A percentile compares a stretch with the other conserved stretches of the same genome.
These are phyloP conservation scores for Saccharomyces pastorianus DNA, from an alignment of 1,139 yeast genomes.

Conservation along the genomic window DNA sequence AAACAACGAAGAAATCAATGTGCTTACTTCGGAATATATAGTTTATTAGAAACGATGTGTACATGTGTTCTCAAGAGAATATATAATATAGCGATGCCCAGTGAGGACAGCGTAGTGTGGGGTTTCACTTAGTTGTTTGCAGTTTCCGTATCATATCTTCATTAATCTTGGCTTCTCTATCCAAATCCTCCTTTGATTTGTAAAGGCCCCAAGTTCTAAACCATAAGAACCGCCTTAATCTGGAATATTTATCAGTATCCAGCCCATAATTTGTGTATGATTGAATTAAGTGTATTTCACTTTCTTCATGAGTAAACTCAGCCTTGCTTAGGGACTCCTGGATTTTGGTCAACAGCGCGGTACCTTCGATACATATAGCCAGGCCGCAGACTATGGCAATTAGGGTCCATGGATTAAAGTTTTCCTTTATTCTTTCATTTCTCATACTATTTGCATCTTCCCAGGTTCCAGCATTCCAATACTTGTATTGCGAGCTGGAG, in stretches of 20 bases:
- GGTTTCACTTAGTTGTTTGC: conserved; percentile 8
- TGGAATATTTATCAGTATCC: conserved; percentile 43
- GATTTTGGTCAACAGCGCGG: conserved; percentile 35
- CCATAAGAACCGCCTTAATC: conserved; percentile 53
- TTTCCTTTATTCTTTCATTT: conserved; percentile 15
- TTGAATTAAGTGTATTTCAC: conserved; percentile 40
- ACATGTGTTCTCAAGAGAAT: neutral
- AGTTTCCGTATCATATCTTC: conserved; percentile 24
- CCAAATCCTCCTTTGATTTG: conserved; percentile 28
- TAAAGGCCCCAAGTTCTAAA: conserved; percentile 43
- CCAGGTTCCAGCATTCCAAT: conserved; percentile 69
- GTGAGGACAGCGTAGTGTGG: neutral
- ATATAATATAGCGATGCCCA: neutral
- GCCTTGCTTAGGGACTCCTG: conserved; percentile 27
- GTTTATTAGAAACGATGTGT: neutral
- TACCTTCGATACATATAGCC: conserved; percentile 29
- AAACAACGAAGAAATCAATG: too few relatives aligned
- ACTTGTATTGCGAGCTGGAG: conserved; percentile 28
- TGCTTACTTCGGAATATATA: too few relatives aligned
- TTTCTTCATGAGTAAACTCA: conserved; percentile 36
- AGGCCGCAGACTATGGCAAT: conserved; percentile 24
- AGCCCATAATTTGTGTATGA: conserved; percentile 47
- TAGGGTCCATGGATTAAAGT: conserved; percentile 24
- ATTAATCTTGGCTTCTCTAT: conserved; percentile 30
- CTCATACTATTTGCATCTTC: conserved; percentile 41